Evolutionary conservation across 768 basidiomycete genomes (phyloP).

Genomic region (Collybia sp.): DNA sequence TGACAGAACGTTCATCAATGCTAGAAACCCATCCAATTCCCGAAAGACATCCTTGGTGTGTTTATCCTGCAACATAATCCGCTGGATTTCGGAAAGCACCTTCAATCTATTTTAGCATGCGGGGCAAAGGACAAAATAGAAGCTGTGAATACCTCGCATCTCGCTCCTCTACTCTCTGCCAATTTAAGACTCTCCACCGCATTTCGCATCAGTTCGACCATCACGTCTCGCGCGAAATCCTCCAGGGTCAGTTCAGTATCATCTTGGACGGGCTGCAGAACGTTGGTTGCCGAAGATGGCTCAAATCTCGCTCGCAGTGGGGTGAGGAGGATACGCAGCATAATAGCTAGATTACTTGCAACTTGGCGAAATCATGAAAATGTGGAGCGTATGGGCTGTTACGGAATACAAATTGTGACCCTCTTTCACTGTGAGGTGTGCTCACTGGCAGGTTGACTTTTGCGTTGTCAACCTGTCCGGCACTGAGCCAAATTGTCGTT

Average conservation of each 20-base stretch:
- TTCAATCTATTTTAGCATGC: constrained; percentile 16
- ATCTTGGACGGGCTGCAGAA: constrained; percentile 39
- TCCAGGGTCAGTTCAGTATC: background rate
- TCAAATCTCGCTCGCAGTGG: constrained; percentile 57
- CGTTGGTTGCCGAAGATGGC: constrained; percentile 26
- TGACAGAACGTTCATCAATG: constrained; percentile 68
- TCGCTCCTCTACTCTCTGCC: constrained; percentile 38
- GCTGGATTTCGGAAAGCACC: constrained; percentile 64
- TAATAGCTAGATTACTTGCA: constrained; percentile 13
- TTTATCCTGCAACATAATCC: constrained; percentile 61
- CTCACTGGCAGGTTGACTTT: too few relatives aligned
- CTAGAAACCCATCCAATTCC: constrained; percentile 77
- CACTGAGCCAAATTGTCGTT: too few relatives aligned
- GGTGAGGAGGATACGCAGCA: constrained; percentile 57
- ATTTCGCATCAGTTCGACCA: constrained; percentile 66
- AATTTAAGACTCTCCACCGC: constrained; percentile 67
- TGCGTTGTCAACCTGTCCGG: too few relatives aligned
- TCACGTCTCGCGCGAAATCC: constrained; percentile 70
- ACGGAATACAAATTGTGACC: too few relatives aligned
- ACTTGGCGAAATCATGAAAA: too few relatives aligned
- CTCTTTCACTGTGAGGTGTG: too few relatives aligned
- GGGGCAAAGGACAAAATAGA: background rate
- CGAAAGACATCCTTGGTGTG: constrained; percentile 73
- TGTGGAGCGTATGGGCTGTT: too few relatives aligned
- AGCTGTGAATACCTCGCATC: constrained; percentile 45